Evolutionary conservation across 148 eudicot species (phyloP).

Genomic region (Tetragonia tetragonoides): DNA sequence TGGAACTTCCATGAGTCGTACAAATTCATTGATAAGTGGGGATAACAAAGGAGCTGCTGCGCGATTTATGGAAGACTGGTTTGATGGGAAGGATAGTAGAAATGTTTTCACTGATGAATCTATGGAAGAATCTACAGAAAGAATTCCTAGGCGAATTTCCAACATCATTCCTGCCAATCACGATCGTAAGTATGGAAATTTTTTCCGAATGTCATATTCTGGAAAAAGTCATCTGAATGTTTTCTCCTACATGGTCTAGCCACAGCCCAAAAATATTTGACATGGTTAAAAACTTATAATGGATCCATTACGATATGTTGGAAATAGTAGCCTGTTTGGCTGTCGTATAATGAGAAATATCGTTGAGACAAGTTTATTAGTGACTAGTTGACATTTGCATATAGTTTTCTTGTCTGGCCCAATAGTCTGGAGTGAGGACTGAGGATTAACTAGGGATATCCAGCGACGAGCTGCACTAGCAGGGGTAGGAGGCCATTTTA

Average conservation of each 20-base stretch:
- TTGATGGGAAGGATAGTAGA: constrained; percentile 46
- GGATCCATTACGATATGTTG: neutral
- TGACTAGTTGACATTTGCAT: too few species aligned
- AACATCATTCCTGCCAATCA: constrained; percentile 55
- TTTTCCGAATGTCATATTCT: neutral
- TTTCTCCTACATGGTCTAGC: neutral
- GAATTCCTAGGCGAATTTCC: constrained; percentile 72
- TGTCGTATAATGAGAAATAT: neutral
- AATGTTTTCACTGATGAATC: constrained; percentile 25
- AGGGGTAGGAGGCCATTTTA: neutral
- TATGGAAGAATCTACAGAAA: constrained; percentile 22
- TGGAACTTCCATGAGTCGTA: constrained; percentile 98
- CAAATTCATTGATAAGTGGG: constrained; percentile 86
- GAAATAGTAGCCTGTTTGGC: neutral
- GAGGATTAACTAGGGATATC: neutral
- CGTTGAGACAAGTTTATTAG: neutral
- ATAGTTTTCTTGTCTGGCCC: neutral
- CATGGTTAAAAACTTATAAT: neutral
- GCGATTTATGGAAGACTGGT: constrained; percentile 97
- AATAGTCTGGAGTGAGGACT: neutral
- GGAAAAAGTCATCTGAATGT: neutral
- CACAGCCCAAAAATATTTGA: constrained; percentile 1
- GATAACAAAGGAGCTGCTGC: constrained; percentile 99
- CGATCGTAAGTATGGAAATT: constrained; percentile 52
- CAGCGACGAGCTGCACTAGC: neutral